Evolutionary conservation across 2,329 filamentous ascomycete species (phyloP).

Genomic region (Westerdykella sp.): DNA sequence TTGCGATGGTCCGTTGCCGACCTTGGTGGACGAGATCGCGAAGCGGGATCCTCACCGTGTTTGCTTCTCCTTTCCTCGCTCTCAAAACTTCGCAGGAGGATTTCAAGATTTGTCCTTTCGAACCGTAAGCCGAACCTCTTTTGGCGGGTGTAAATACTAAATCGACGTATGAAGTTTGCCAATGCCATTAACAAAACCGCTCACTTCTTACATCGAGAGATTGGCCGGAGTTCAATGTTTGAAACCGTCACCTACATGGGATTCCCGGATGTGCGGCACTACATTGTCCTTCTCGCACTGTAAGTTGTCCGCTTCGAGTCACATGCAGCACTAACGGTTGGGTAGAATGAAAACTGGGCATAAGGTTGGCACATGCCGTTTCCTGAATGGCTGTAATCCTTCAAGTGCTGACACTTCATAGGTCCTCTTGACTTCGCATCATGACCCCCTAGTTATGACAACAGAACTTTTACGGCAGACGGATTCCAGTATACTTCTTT

Average conservation of each 20-base stretch:
- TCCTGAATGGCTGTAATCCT: constrained; percentile 1
- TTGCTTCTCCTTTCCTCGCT: constrained; percentile 21
- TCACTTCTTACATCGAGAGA: constrained; percentile 24
- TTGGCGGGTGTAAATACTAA: constrained; percentile 15
- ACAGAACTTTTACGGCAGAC: constrained; percentile 20
- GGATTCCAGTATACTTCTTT: constrained; percentile 21
- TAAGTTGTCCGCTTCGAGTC: constrained; percentile 6
- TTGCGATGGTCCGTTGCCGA: constrained; percentile 19
- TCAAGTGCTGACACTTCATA: constrained; percentile 2
- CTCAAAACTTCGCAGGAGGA: constrained; percentile 13
- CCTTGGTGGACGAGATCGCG: constrained; percentile 39
- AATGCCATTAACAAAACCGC: constrained; percentile 31
- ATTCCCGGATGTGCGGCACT: constrained; percentile 35
- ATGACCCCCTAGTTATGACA: constrained; percentile 22
- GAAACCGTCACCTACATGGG: constrained; percentile 26
- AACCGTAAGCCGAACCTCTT: constrained; percentile 17
- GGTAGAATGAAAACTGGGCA: constrained; percentile 40
- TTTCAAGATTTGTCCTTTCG: constrained; percentile 30
- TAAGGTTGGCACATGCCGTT: constrained; percentile 13
- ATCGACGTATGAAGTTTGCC: constrained; percentile 16
- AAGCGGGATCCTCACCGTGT: constrained; percentile 13
- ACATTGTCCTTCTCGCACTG: constrained; percentile 36
- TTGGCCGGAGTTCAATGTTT: constrained; percentile 25
- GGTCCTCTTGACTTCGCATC: constrained; percentile 23
- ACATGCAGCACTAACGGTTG: background rate